Conservation (phyloP, 441 rosid genomes). For the Jatropha podagrica region DNA sequence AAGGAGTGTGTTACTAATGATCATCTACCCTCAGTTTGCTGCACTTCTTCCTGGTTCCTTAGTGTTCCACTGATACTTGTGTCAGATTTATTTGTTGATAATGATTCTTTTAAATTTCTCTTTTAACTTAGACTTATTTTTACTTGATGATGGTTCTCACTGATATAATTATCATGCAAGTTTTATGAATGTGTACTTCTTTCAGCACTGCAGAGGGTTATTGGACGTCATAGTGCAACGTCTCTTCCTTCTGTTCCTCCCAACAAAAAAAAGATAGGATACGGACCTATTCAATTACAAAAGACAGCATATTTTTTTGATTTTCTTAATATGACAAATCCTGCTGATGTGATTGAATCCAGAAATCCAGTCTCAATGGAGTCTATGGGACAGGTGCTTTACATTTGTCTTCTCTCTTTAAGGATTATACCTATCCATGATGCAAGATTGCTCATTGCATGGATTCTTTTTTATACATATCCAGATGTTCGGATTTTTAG, state of each 20-base stretch:
- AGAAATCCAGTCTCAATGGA: slow-evolving; percentile 77
- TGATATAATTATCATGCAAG: slow-evolving; percentile 4
- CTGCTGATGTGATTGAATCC: slow-evolving; percentile 45
- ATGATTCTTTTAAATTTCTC: not conserved
- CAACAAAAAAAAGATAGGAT: slow-evolving; percentile 49
- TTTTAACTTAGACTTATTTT: slow-evolving; percentile 1
- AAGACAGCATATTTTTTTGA: slow-evolving; percentile 56
- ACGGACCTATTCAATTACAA: slow-evolving; percentile 65
- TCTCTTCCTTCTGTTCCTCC: slow-evolving; percentile 52
- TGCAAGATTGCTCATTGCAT: slow-evolving; percentile 17
- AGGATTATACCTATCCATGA: slow-evolving; percentile 3
- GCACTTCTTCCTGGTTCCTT: not conserved
- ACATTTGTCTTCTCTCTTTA: slow-evolving; percentile 9
- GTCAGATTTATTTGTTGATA: not conserved
- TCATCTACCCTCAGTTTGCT: not conserved
- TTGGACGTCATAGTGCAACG: slow-evolving; percentile 41
- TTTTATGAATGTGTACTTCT: slow-evolving; percentile 20
- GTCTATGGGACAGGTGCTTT: slow-evolving; percentile 70
- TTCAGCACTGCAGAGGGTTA: slow-evolving; percentile 75
- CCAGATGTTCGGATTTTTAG: slow-evolving; percentile 87
- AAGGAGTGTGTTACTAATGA: not conserved
- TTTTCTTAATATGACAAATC: slow-evolving; percentile 43
- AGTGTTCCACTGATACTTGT: not conserved
- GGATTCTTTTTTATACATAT: slow-evolving; percentile 1
- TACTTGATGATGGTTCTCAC: not conserved